phyloP scores from a whole-genome alignment of 2,329 filamentous ascomycete species.

The Diaporthe citri region DNA sequence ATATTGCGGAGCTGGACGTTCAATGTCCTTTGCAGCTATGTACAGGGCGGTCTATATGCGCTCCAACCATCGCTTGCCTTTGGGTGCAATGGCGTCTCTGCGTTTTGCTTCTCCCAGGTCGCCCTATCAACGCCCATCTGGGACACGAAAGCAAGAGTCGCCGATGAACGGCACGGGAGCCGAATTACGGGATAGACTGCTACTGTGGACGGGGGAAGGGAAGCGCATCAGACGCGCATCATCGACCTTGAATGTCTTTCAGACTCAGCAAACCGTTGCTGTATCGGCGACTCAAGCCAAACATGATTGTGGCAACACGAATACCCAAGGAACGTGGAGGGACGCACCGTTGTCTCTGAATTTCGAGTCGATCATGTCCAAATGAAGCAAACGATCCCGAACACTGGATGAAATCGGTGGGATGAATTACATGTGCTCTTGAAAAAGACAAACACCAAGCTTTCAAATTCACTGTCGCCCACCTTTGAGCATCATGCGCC shows the following conservation, averaged over 20 bases:
- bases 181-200: neutral
- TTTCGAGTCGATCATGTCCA: neutral
- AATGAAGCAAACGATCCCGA: neutral
- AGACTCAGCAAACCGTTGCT: neutral
- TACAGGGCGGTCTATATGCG: neutral
- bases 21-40: neutral
- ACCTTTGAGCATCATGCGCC: neutral
- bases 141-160: neutral
- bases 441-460: neutral
- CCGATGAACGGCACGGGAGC: neutral
- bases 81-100: neutral
- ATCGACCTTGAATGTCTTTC: neutral
- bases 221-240: neutral
- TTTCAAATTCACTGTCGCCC: neutral
- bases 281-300: slow-evolving; percentile 2
- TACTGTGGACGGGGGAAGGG: neutral
- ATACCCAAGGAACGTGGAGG: neutral
- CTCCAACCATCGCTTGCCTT: neutral
- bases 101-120: neutral
- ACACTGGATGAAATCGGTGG: neutral
- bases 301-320: neutral
- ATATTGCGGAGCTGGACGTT: neutral
- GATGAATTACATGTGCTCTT: neutral
- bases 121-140: neutral
- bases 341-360: slow-evolving; percentile 1